phyloP scores from a whole-genome alignment of 2,329 filamentous ascomycete species.

The Diaporthe humulicola region DNA sequence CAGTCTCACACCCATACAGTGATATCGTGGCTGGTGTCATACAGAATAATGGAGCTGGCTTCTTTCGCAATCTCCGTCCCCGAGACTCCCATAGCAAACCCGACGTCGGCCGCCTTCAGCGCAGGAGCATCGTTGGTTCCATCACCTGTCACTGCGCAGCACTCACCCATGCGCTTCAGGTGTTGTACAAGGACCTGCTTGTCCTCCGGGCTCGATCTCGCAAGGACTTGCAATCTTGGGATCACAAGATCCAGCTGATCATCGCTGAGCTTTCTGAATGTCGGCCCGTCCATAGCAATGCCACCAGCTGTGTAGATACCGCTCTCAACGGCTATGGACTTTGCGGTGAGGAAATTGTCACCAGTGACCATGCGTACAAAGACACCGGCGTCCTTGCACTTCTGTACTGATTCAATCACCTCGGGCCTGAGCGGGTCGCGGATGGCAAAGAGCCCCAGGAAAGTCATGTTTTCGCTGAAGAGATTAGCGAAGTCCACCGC shows the following conservation, averaged over 20 bases:
- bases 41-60: conserved; percentile 68
- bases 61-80: conserved; percentile 75
- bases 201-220: conserved; percentile 65
- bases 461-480: conserved; percentile 35
- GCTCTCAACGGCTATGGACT: conserved; percentile 67
- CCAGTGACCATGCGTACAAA: conserved; percentile 78
- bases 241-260: conserved; percentile 65
- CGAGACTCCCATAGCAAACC: conserved; percentile 73
- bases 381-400: conserved; percentile 73
- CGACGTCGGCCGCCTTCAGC: conserved; percentile 72
- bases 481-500: conserved; percentile 9
- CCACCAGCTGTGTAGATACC: conserved; percentile 65
- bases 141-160: conserved; percentile 70
- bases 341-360: conserved; percentile 75
- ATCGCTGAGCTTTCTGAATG: conserved; percentile 63
- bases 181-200: conserved; percentile 63
- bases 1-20: not conserved
- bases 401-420: conserved; percentile 71
- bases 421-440: conserved; percentile 74
- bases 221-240: conserved; percentile 64
- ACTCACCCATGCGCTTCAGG: conserved; percentile 51
- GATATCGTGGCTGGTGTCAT: not conserved
- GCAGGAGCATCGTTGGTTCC: conserved; percentile 74
- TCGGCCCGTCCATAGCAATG: conserved; percentile 71
- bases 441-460: conserved; percentile 25